Percentiles rank a stretch among this genome's conserved stretches.
Evolutionary conservation across 2,329 filamentous ascomycete species (phyloP).

Genomic region (Stachybotrys chartarum): DNA sequence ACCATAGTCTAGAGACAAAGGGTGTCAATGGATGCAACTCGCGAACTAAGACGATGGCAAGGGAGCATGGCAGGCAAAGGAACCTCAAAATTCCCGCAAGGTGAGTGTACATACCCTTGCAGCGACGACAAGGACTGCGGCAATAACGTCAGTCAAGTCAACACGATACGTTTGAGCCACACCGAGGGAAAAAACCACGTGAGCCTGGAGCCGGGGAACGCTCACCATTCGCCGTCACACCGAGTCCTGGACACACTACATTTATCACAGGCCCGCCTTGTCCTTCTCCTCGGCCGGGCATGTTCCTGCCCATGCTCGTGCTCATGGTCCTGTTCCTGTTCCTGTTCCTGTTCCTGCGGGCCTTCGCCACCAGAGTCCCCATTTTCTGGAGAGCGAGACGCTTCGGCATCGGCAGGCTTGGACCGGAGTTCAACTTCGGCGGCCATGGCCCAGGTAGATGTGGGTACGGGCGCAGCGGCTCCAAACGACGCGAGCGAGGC

Average conservation of each 20-base stretch:
- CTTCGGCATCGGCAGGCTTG: not conserved
- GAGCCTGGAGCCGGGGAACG: not conserved
- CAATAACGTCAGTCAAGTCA: not conserved
- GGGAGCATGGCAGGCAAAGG: no score
- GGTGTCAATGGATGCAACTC: not conserved
- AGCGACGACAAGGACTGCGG: slow-evolving; percentile 22
- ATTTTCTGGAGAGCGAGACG: not conserved
- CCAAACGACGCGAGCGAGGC: no score
- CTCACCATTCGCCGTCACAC: slow-evolving; percentile 37
- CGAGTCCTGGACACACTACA: slow-evolving; percentile 31
- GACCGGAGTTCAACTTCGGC: not conserved
- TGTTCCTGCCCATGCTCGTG: not conserved
- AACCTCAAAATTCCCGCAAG: no score
- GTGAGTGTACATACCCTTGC: slow-evolving; percentile 21
- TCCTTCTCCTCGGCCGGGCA: not conserved
- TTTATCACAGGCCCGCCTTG: slow-evolving; percentile 19
- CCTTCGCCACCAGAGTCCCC: not conserved
- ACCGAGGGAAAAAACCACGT: no score
- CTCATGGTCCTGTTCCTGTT: not conserved
- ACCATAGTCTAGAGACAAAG: slow-evolving; percentile 22
- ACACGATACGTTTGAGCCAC: no score
- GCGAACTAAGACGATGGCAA: not conserved
- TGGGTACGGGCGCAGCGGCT: no score
- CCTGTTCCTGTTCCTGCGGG: not conserved
- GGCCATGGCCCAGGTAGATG: not conserved